Percentiles rank a stretch among this genome's conserved stretches.
Evolutionary conservation across 148 eudicot species (phyloP).

Genomic region (Rhododendron williamsianum): DNA sequence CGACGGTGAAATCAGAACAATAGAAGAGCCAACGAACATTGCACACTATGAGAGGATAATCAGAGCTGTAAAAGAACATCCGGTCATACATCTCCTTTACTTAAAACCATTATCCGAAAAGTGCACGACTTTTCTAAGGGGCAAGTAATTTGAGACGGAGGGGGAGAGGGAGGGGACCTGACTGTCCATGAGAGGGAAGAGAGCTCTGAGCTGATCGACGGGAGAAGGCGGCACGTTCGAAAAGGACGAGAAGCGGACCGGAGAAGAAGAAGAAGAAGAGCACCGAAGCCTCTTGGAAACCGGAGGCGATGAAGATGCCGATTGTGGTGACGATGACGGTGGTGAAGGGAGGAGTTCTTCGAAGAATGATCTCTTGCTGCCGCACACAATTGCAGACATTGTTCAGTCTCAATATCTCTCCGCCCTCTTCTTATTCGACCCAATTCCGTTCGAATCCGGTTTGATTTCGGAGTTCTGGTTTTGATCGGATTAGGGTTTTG

Average conservation of each 20-base stretch:
- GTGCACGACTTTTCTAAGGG: too few species aligned
- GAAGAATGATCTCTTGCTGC: slow-evolving; percentile 76
- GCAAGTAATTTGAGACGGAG: background rate
- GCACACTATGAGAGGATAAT: background rate
- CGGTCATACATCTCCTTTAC: background rate
- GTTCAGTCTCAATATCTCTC: slow-evolving; percentile 15
- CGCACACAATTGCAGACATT: slow-evolving; percentile 40
- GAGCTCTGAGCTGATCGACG: slow-evolving; percentile 32
- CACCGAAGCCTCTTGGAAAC: slow-evolving; percentile 51
- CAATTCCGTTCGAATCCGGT: background rate
- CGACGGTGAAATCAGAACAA: background rate
- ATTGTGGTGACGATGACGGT: slow-evolving; percentile 38
- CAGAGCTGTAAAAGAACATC: background rate
- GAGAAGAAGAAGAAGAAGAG: slow-evolving; percentile 50
- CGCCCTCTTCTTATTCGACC: background rate
- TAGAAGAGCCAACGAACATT: background rate
- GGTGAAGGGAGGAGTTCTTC: slow-evolving; percentile 44
- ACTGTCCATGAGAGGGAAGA: slow-evolving; percentile 50
- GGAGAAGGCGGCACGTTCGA: slow-evolving; percentile 19
- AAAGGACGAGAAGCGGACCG: slow-evolving; percentile 34
- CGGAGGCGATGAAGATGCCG: slow-evolving; percentile 36
- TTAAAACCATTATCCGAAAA: background rate
- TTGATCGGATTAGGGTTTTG: slow-evolving; percentile 10
- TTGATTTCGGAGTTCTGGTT: background rate
- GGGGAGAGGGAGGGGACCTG: slow-evolving; percentile 1